These are phyloP conservation scores for Asterionellopsis glacialis DNA, from an alignment of 108 stramenopile species.

Conservation along the genomic window DNA sequence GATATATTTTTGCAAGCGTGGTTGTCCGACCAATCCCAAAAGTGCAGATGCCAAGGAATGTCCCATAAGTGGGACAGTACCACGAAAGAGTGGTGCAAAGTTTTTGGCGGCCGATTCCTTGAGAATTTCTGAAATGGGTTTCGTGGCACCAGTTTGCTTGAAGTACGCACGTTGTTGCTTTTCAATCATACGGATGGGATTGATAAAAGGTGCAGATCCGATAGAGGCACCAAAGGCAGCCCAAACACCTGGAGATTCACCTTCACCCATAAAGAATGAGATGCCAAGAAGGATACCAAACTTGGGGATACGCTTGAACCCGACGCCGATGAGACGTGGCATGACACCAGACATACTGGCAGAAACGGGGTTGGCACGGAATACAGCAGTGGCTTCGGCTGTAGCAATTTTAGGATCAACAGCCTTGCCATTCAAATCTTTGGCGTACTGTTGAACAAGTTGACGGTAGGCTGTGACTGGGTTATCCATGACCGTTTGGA, in stretches of 20 bases:
- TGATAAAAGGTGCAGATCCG: constrained; percentile 85
- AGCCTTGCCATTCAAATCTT: constrained; percentile 77
- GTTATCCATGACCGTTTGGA: constrained; percentile 90
- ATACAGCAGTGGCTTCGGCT: constrained; percentile 78
- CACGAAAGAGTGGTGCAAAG: constrained; percentile 86
- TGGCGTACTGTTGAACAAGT: constrained; percentile 91
- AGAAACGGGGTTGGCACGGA: constrained; percentile 70
- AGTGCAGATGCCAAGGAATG: constrained; percentile 86
- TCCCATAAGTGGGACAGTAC: constrained; percentile 89
- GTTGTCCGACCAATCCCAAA: constrained; percentile 89
- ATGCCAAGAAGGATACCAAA: constrained; percentile 86
- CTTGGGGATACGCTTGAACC: constrained; percentile 91
- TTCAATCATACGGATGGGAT: constrained; percentile 93
- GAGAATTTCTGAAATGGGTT: constrained; percentile 84
- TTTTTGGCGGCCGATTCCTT: constrained; percentile 73
- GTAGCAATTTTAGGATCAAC: constrained; percentile 81
- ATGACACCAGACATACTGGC: constrained; percentile 76
- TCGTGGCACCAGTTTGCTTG: constrained; percentile 77
- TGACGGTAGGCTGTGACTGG: constrained; percentile 92
- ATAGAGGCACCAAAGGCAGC: constrained; percentile 85
- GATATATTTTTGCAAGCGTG: constrained; percentile 87
- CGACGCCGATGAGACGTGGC: constrained; percentile 87
- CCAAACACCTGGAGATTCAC: constrained; percentile 64
- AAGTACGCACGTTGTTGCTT: constrained; percentile 92
- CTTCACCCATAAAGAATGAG: constrained; percentile 84